phyloP scores from a whole-genome alignment of 2,329 filamentous ascomycete species.

The Aureobasidium sp. region DNA sequence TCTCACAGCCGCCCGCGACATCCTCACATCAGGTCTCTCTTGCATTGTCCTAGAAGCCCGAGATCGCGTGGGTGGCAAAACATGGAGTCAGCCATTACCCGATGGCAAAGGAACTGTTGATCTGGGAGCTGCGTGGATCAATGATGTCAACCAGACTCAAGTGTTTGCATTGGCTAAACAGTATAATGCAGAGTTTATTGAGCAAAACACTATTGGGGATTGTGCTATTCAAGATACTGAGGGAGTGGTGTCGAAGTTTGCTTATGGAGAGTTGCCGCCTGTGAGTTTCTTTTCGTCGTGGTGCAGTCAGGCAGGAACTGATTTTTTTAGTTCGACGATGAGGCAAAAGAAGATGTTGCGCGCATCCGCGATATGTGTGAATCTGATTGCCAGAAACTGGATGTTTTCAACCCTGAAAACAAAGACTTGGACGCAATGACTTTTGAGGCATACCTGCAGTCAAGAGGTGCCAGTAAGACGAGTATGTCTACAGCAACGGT shows the following conservation, averaged over 20 bases:
- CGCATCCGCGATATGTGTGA: too few relatives aligned
- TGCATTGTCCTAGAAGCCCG: constrained; percentile 26
- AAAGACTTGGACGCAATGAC: constrained; percentile 11
- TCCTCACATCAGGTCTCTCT: constrained; percentile 20
- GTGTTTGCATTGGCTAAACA: constrained; percentile 34
- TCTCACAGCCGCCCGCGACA: constrained; percentile 21
- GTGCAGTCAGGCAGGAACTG: too few relatives aligned
- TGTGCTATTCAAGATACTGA: constrained; percentile 34
- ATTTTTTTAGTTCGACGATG: too few relatives aligned
- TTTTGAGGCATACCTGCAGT: too few relatives aligned
- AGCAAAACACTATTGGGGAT: constrained; percentile 40
- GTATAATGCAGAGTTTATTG: constrained; percentile 36
- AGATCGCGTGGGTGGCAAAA: constrained; percentile 36
- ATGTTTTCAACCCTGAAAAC: too few relatives aligned
- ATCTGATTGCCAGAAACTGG: too few relatives aligned
- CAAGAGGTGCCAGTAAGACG: too few relatives aligned
- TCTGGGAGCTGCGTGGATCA: constrained; percentile 52
- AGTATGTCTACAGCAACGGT: constrained; percentile 23
- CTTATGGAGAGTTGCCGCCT: constrained; percentile 22
- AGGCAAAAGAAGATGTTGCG: too few relatives aligned
- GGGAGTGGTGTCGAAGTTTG: constrained; percentile 24
- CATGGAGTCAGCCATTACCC: constrained; percentile 29
- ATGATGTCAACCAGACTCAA: constrained; percentile 43
- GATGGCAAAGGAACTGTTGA: constrained; percentile 35
- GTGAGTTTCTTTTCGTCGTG: too few relatives aligned